A percentile compares a stretch with the other conserved stretches of the same genome.
phyloP scores from a whole-genome alignment of 306 rosid species.

The Cucurbita ficifolia region DNA sequence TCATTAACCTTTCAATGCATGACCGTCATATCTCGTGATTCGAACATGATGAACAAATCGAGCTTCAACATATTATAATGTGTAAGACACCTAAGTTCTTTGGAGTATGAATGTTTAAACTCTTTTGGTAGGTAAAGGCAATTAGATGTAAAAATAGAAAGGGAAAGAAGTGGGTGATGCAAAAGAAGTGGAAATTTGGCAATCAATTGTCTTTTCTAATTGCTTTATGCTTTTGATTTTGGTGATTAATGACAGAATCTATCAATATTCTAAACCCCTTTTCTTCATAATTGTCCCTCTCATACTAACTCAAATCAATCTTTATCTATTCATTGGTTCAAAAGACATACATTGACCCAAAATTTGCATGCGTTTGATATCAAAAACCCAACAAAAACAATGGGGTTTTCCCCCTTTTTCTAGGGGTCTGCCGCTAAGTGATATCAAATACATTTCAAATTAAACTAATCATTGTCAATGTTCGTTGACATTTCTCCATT shows the following conservation, averaged over 20 bases:
- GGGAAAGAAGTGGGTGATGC: not conserved
- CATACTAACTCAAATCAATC: not conserved
- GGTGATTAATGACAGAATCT: conserved; percentile 1
- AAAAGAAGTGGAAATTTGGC: not conserved
- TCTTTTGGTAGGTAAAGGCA: not conserved
- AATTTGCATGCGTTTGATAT: conserved; percentile 4
- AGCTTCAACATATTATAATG: not conserved
- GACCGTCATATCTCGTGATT: not conserved
- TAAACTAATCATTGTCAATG: not conserved
- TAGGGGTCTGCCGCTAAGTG: not conserved
- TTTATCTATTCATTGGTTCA: not conserved
- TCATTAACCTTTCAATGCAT: no score
- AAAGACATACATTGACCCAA: not conserved
- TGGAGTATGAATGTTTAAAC: not conserved
- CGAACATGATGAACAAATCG: not conserved
- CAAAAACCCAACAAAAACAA: not conserved
- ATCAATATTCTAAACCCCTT: not conserved
- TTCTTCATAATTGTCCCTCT: not conserved
- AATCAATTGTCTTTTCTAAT: not conserved
- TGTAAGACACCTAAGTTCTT: not conserved
- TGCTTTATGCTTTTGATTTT: not conserved
- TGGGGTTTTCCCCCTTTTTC: not conserved
- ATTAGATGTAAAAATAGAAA: not conserved
- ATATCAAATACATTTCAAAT: not conserved
- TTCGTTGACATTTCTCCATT: not conserved